phyloP scores from a whole-genome alignment of 1,284 basidiomycete species.

The Grifola frondosa region DNA sequence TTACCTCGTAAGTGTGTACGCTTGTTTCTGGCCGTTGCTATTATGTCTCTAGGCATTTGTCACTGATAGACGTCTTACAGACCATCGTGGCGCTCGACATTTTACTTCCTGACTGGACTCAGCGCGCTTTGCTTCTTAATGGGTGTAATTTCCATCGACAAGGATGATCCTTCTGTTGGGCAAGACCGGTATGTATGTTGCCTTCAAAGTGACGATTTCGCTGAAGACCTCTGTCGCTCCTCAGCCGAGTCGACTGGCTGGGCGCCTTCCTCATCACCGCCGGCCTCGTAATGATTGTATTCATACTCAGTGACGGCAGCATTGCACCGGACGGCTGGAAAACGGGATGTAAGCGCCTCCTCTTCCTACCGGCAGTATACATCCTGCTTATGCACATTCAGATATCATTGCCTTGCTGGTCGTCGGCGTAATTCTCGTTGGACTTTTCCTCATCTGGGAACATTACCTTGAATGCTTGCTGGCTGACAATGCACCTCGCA shows the following conservation, averaged over 20 bases:
- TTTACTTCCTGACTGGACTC: constrained; percentile 46
- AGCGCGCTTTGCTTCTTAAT: constrained; percentile 33
- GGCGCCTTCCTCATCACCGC: no score
- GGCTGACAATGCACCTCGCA: no score
- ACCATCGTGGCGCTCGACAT: constrained; percentile 51
- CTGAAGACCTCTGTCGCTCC: constrained; percentile 64
- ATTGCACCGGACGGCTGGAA: constrained; percentile 65
- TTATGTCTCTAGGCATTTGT: no score
- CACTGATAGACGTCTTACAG: no score
- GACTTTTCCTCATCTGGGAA: constrained; percentile 66
- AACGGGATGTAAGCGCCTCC: constrained; percentile 59
- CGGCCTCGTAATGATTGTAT: no score
- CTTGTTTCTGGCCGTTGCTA: no score
- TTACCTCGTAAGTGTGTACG: no score
- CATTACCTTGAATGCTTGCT: constrained; percentile 56
- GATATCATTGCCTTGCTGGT: constrained; percentile 60
- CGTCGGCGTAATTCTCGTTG: constrained; percentile 56
- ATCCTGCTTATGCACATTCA: constrained; percentile 16
- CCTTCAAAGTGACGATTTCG: no score
- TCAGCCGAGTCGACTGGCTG: constrained; percentile 71
- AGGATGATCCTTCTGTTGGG: constrained; percentile 38
- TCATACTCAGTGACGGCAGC: constrained; percentile 72
- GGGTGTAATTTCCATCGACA: constrained; percentile 42
- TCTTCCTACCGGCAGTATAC: constrained; percentile 8
- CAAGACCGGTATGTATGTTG: constrained; percentile 70